Conservation (phyloP, 495 filamentous ascomycete species). For the Hypoxylon intermedium region DNA sequence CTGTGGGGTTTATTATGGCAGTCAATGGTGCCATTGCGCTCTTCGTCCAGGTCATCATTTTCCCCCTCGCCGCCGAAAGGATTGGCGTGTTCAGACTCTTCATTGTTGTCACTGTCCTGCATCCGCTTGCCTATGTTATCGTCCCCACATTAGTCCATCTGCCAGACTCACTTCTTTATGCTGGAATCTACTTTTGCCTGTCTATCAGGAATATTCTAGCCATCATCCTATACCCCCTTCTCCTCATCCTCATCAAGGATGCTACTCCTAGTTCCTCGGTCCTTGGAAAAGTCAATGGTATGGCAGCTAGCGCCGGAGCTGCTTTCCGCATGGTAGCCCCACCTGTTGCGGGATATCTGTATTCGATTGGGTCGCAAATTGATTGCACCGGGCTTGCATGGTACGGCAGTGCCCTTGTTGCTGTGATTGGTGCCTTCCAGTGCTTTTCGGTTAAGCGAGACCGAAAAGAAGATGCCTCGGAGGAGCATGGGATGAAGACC, state of each 20-base stretch:
- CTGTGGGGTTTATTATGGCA: constrained; percentile 80
- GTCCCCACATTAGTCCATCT: constrained; percentile 73
- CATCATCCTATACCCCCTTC: constrained; percentile 78
- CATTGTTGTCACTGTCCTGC: constrained; percentile 73
- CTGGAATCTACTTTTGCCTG: constrained; percentile 77
- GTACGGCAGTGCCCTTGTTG: constrained; percentile 77
- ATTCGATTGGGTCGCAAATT: constrained; percentile 68
- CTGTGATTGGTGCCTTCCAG: constrained; percentile 71
- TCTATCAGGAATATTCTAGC: constrained; percentile 75
- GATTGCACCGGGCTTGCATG: constrained; percentile 79
- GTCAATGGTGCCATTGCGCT: constrained; percentile 81
- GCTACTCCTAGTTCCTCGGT: constrained; percentile 70
- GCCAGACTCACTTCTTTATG: constrained; percentile 62
- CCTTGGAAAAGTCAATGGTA: constrained; percentile 80
- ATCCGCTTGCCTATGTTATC: constrained; percentile 77
- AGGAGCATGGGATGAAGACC: constrained; percentile 9
- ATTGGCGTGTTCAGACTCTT: constrained; percentile 80
- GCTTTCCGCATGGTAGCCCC: constrained; percentile 78
- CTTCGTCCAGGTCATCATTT: constrained; percentile 77
- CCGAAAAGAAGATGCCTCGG: constrained; percentile 10
- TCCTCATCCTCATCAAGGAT: constrained; percentile 85
- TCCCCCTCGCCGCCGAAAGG: constrained; percentile 71
- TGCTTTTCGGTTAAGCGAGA: constrained; percentile 67
- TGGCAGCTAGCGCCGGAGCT: constrained; percentile 79
- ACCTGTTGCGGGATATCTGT: constrained; percentile 77